Base-by-base conservation (phyloP, 2,329 filamentous ascomycete species). In the Knoxdaviesia proteae region DNA sequence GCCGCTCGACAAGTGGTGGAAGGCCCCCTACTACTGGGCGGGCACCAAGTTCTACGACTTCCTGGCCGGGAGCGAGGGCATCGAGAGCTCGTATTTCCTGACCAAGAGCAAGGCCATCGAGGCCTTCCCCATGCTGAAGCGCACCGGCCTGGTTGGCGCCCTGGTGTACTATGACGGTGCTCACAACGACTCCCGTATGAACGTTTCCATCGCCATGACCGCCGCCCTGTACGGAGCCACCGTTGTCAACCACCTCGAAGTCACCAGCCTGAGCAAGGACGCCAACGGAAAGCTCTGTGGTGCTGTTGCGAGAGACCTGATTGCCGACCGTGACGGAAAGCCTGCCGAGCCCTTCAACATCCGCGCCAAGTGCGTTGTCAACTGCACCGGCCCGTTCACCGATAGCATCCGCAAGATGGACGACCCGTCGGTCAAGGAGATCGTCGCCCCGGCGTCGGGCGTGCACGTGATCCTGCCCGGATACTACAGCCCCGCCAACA, bases 101-200 rank as follows among this genome's bases (percentile, higher is more conserved):
- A 87, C 83, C 30, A 79, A 78, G 58, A 87, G 80, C 57, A 88
- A 88, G 61, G 83, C 84, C 6, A 65, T 92, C 48, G 83, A 88
- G 56, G 80, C 80, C 3, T 92, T 92, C 55, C 84, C 84, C 6
- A 90, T 92, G 84, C 61, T 92, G 49, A 87, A 84, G 62, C 79
- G 75, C 54, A 77, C 81, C 37, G 75, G 80, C 49, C 64, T 92
- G 9, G 71, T 86, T 38, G 84, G 84, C 47, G 83, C 84, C 45
- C 63, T 92, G 53, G 84, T 92, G 30, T 93, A 93, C 65, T 92
- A 92, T 56, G 84, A 93, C 61, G 84, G 84, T 51, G 83, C 82
- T 32, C 84, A 93, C 61, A 93, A 93, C 54, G 84, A 93, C 58
- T 90, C 84, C 20, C 74, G 84, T 41, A 92, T 93, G 84, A 92